phyloP scores from a whole-genome alignment of 179 eudicot species.

The Corrigiola litoralis region DNA sequence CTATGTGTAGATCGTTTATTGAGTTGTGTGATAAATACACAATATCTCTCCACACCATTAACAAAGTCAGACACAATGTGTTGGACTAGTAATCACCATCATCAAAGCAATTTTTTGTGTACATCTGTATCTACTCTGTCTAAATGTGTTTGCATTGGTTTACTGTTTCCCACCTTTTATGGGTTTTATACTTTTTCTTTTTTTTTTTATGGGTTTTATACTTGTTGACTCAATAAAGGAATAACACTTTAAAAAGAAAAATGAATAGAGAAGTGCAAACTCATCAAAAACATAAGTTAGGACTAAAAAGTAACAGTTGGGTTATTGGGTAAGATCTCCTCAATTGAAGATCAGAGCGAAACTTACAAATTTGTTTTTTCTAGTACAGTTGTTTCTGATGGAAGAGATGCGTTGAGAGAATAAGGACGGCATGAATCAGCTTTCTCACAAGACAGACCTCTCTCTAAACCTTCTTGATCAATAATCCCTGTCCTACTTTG shows the following conservation, averaged over 20 bases:
- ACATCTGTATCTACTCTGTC: conserved; percentile 8
- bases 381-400: conserved; percentile 22
- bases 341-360: not conserved
- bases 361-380: conserved; percentile 30
- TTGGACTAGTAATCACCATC: conserved; percentile 25
- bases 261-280: not conserved
- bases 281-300: not conserved
- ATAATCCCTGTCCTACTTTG: conserved; percentile 26
- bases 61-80: conserved; percentile 21
- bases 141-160: conserved; percentile 19
- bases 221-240: not conserved
- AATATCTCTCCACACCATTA: not conserved
- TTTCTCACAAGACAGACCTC: conserved; percentile 23
- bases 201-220: conserved; percentile 21
- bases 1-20: conserved; percentile 2
- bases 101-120: conserved; percentile 22
- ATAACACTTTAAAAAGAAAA: not conserved
- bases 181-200: too few relatives aligned
- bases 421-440: conserved; percentile 36
- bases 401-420: conserved; percentile 29
- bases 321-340: not conserved
- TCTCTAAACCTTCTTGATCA: conserved; percentile 22
- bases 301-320: not conserved
- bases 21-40: not conserved
- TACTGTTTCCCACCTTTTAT: conserved; percentile 19